These are phyloP conservation scores for Smittium culicis DNA, from an alignment of 371 early-diverging fungal species.

Conservation along the genomic window DNA sequence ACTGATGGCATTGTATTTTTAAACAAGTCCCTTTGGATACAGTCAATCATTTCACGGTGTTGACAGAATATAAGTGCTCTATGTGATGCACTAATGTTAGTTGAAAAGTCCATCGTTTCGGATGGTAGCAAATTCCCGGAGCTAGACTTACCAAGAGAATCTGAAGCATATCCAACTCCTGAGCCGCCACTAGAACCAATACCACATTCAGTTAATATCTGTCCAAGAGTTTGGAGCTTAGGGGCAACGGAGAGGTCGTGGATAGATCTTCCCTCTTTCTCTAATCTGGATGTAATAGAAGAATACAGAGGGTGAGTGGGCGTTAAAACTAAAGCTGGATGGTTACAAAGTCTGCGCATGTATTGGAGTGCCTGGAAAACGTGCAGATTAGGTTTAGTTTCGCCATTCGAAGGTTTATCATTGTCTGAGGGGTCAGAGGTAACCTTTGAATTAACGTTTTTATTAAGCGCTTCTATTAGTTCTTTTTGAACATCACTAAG, in stretches of 20 bases:
- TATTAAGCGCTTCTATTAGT: conserved; percentile 34
- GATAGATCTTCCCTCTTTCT: conserved; percentile 44
- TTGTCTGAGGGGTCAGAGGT: conserved; percentile 21
- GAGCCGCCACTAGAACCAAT: conserved; percentile 47
- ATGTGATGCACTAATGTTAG: conserved; percentile 37
- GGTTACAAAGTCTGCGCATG: conserved; percentile 89
- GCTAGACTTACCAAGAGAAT: conserved; percentile 29
- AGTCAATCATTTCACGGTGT: conserved; percentile 89
- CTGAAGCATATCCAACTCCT: conserved; percentile 34
- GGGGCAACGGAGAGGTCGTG: conserved; percentile 84
- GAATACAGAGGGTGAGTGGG: conserved; percentile 70
- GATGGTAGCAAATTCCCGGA: background rate
- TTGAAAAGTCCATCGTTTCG: conserved; percentile 10
- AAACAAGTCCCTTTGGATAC: conserved; percentile 85
- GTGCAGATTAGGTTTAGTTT: conserved; percentile 49
- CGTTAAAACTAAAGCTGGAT: conserved; percentile 79
- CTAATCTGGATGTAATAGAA: conserved; percentile 44
- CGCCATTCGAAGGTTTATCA: conserved; percentile 7
- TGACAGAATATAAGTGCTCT: conserved; percentile 97
- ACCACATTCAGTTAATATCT: conserved; percentile 82
- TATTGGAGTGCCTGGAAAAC: conserved; percentile 96
- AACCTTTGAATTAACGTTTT: conserved; percentile 27
- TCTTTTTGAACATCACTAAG: conserved; percentile 64
- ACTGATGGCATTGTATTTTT: conserved; percentile 69
- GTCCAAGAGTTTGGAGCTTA: conserved; percentile 74